Evolutionary conservation across 1,284 basidiomycete species (phyloP).

Genomic region (Cutaneotrichosporon cutaneum): DNA sequence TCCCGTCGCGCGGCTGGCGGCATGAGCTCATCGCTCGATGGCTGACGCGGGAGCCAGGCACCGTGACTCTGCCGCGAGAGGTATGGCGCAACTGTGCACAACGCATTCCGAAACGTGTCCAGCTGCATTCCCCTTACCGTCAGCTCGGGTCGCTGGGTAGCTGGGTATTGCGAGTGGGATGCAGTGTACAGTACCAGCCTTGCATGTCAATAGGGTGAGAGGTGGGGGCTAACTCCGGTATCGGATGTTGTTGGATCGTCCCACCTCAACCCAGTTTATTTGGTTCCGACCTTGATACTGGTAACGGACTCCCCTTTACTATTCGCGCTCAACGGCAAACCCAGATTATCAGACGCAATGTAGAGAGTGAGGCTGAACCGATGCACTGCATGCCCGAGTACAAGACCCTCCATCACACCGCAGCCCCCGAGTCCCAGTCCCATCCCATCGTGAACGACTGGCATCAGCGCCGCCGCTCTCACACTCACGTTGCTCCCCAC

Average conservation of each 20-base stretch:
- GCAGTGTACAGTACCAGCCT: no score
- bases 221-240: background rate
- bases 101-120: background rate
- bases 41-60: background rate
- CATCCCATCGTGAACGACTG: slow-evolving; percentile 11
- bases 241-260: background rate
- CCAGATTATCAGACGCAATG: no score
- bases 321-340: no score
- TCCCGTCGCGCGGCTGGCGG: background rate
- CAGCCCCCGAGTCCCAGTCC: slow-evolving; percentile 13
- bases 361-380: no score
- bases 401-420: background rate
- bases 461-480: background rate
- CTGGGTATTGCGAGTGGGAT: background rate
- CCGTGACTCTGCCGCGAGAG: background rate
- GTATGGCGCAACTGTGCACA: background rate
- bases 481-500: slow-evolving; percentile 10
- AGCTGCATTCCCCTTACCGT: background rate
- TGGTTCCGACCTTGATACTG: no score
- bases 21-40: background rate
- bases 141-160: background rate
- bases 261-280: background rate
- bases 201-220: no score
- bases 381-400: background rate
- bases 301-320: no score